These are phyloP conservation scores for Diplodia intermedia DNA, from an alignment of 2,329 filamentous ascomycete genomes.

Conservation along the genomic window DNA sequence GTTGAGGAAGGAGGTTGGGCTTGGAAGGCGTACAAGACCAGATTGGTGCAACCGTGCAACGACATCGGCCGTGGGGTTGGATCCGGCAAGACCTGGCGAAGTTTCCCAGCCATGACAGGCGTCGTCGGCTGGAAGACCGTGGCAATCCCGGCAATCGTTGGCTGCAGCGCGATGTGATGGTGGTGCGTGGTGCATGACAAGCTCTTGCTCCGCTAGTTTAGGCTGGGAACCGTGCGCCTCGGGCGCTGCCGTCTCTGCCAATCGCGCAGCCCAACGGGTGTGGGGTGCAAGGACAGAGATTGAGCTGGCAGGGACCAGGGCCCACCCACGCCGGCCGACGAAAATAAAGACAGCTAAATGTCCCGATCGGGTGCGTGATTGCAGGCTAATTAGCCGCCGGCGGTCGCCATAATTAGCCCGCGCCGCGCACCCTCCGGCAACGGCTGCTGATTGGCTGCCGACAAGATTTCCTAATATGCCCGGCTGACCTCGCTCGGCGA, in stretches of 20 bases:
- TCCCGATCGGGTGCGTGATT: background rate
- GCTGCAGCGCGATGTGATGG: slow-evolving; percentile 27
- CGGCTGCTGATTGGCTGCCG: slow-evolving; percentile 22
- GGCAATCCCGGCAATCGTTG: slow-evolving; percentile 18
- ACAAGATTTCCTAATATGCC: slow-evolving; percentile 29
- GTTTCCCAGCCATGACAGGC: slow-evolving; percentile 30
- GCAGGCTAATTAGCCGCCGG: slow-evolving; percentile 13
- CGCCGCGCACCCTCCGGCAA: background rate
- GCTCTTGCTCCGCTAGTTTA: slow-evolving; percentile 39
- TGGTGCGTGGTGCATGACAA: slow-evolving; percentile 43
- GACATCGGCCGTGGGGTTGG: slow-evolving; percentile 32
- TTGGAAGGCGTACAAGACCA: slow-evolving; percentile 24
- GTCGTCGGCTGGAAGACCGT: slow-evolving; percentile 11
- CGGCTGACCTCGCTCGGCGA: slow-evolving; percentile 28
- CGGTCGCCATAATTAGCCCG: slow-evolving; percentile 11
- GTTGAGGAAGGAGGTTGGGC: slow-evolving; percentile 31
- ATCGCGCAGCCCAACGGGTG: slow-evolving; percentile 30
- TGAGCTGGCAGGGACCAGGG: slow-evolving; percentile 30
- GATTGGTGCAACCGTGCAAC: slow-evolving; percentile 24
- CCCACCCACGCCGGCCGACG: slow-evolving; percentile 3
- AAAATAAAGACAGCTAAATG: slow-evolving; percentile 27
- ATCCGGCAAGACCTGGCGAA: slow-evolving; percentile 46
- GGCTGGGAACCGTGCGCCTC: slow-evolving; percentile 32
- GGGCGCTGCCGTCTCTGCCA: slow-evolving; percentile 32
- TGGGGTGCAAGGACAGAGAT: slow-evolving; percentile 30